These are phyloP conservation scores for Ceratocystis destructans DNA, from an alignment of 2,329 filamentous ascomycete genomes.

Conservation along the genomic window DNA sequence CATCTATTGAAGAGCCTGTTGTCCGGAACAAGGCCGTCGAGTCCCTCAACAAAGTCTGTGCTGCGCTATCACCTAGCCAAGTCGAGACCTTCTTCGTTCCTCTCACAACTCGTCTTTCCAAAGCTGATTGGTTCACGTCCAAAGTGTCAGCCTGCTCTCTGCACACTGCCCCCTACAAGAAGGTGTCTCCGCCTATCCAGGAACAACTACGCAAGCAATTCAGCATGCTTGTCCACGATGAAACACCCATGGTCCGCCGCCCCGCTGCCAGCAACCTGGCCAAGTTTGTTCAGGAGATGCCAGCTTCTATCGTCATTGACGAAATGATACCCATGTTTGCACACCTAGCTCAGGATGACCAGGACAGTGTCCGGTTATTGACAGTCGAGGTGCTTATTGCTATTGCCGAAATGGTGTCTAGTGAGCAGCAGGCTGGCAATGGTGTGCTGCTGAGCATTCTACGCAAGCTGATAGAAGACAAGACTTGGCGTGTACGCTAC, in stretches of 20 bases:
- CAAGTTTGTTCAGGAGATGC: conserved; percentile 97
- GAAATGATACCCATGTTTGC: conserved; percentile 99
- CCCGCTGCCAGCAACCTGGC: conserved; percentile 92
- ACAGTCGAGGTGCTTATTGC: conserved; percentile 94
- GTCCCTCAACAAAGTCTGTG: conserved; percentile 98
- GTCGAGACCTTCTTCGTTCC: conserved; percentile 97
- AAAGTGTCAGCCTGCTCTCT: conserved; percentile 97
- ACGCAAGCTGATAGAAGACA: conserved; percentile 91
- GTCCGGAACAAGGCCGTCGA: conserved; percentile 99
- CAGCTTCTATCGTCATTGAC: conserved; percentile 76
- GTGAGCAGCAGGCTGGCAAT: conserved; percentile 94
- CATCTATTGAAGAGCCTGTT: conserved; percentile 94
- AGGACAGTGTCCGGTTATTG: conserved; percentile 89
- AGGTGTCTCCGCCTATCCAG: conserved; percentile 75
- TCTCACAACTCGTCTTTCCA: conserved; percentile 85
- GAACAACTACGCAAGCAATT: conserved; percentile 88
- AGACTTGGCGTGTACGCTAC: conserved; percentile 97
- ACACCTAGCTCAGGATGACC: conserved; percentile 88
- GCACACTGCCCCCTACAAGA: conserved; percentile 85
- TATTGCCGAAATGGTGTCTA: conserved; percentile 91
- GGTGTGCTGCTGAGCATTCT: conserved; percentile 82
- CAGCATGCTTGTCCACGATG: conserved; percentile 84
- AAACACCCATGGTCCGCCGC: conserved; percentile 97
- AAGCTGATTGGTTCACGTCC: conserved; percentile 99
- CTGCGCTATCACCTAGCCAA: conserved; percentile 76